phyloP scores from a whole-genome alignment of 1,284 basidiomycete genomes.

The Fomitopsis betulina region DNA sequence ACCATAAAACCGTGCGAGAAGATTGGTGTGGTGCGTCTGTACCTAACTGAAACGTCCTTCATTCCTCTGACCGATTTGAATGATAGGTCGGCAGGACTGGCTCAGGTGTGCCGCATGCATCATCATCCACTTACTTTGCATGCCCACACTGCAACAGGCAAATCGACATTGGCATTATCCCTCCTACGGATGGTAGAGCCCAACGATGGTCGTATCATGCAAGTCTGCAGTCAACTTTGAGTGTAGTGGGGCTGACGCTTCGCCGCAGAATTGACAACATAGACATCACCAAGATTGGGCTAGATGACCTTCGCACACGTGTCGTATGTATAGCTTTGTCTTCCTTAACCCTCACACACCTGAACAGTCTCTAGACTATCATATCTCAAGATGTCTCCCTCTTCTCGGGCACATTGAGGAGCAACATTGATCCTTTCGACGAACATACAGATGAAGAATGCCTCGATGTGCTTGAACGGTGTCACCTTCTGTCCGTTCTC shows the following conservation, averaged over 20 bases:
- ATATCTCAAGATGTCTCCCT: constrained; percentile 82
- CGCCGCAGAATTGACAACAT: constrained; percentile 68
- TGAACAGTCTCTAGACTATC: constrained; percentile 47
- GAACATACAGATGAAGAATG: constrained; percentile 62
- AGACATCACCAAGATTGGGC: constrained; percentile 76
- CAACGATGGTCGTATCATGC: constrained; percentile 65
- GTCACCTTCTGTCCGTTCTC: constrained; percentile 49
- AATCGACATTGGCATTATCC: constrained; percentile 72
- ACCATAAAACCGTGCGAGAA: constrained; percentile 71
- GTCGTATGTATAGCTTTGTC: constrained; percentile 35
- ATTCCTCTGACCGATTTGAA: not conserved
- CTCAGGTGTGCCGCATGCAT: constrained; percentile 38
- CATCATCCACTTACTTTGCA: not conserved
- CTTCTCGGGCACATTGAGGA: constrained; percentile 81
- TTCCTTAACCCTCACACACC: not conserved
- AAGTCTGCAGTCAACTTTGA: constrained; percentile 16
- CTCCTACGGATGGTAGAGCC: constrained; percentile 82
- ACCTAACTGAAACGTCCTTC: not conserved
- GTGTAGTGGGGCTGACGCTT: not conserved
- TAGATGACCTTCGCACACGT: constrained; percentile 73
- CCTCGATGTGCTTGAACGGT: constrained; percentile 58
- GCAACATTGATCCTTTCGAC: constrained; percentile 73
- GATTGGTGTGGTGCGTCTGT: constrained; percentile 58
- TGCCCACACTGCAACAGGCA: constrained; percentile 34
- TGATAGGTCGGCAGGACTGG: constrained; percentile 60